Conservation (phyloP, 495 filamentous ascomycete genomes). For the Daldinia grandis region DNA sequence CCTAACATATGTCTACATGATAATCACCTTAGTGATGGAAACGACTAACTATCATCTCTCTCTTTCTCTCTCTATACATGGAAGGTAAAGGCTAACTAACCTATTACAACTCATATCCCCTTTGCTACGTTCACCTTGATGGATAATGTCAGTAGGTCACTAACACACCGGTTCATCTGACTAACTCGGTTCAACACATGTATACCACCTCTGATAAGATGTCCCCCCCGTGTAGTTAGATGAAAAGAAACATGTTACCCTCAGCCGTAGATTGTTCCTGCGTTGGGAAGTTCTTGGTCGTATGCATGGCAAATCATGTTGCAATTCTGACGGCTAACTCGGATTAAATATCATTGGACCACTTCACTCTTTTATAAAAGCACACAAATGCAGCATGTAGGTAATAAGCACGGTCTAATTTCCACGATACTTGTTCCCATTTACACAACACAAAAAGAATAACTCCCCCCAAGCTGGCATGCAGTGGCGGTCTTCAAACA, state of each 20-base stretch:
- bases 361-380: constrained; percentile 31
- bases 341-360: constrained; percentile 38
- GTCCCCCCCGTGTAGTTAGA: not conserved
- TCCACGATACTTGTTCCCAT: constrained; percentile 2
- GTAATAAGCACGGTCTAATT: constrained; percentile 1
- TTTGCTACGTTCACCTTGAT: constrained; percentile 10
- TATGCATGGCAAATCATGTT: constrained; percentile 23
- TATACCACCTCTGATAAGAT: constrained; percentile 25
- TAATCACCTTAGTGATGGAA: not conserved
- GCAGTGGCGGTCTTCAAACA: not conserved
- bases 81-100: not conserved
- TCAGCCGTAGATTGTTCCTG: constrained; percentile 35
- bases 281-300: constrained; percentile 33
- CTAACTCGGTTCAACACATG: constrained; percentile 5
- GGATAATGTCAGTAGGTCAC: constrained; percentile 24
- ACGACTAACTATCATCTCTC: not conserved
- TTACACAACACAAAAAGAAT: not conserved
- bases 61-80: not conserved
- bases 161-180: constrained; percentile 31
- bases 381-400: constrained; percentile 18
- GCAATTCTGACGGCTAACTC: constrained; percentile 36
- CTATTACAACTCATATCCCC: not conserved
- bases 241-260: constrained; percentile 6
- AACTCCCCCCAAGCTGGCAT: not conserved
- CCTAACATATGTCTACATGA: not conserved